phyloP scores from a whole-genome alignment of 2,329 filamentous ascomycete genomes.

The Stenocarpella maydis region DNA sequence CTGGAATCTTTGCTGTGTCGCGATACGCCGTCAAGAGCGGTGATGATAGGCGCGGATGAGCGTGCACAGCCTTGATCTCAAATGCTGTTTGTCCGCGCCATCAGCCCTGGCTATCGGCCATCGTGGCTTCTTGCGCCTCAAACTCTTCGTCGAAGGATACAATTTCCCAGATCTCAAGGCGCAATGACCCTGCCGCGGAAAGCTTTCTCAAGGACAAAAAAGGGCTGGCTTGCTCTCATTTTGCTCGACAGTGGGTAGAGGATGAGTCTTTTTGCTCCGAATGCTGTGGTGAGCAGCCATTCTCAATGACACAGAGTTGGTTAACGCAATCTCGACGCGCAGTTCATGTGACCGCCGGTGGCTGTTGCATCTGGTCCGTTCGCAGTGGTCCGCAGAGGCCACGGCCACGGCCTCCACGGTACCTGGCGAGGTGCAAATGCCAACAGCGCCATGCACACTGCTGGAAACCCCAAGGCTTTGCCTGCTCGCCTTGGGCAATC shows the following conservation, averaged over 20 bases:
- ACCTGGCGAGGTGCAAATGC: slow-evolving; percentile 1
- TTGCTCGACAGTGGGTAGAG: background rate
- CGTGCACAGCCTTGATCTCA: background rate
- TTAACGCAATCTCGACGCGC: background rate
- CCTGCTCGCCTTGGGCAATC: background rate
- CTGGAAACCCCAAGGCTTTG: background rate
- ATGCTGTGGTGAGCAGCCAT: background rate
- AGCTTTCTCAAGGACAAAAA: background rate
- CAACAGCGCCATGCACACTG: slow-evolving; percentile 9
- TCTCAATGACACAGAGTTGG: background rate
- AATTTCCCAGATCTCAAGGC: too few species aligned
- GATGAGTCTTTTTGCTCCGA: background rate
- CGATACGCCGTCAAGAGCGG: background rate
- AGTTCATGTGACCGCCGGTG: slow-evolving; percentile 10
- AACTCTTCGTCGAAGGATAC: background rate
- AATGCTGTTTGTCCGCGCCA: background rate
- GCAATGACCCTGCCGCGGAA: background rate
- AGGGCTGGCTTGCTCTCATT: background rate
- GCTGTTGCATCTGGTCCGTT: slow-evolving; percentile 23
- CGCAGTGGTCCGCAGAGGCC: slow-evolving; percentile 10
- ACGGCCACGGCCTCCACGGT: background rate
- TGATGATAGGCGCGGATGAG: background rate
- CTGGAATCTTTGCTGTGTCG: background rate
- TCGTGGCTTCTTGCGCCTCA: background rate
- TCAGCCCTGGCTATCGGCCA: background rate